These are phyloP conservation scores for Stropharia rugosoannulata DNA, from an alignment of 768 basidiomycete species.

Conservation along the genomic window DNA sequence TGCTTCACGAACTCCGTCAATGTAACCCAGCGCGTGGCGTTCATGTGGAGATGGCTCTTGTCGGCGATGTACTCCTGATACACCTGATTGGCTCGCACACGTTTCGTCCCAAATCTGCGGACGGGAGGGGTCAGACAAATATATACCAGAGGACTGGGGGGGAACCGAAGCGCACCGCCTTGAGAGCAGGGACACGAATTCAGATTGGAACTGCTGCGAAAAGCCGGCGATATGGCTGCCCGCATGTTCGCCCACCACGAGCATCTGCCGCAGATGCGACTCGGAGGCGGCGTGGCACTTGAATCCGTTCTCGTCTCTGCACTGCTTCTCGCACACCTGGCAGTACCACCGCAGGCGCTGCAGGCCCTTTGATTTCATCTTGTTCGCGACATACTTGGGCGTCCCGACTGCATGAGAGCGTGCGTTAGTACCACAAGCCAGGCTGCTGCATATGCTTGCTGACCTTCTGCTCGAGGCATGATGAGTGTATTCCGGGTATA, in stretches of 20 bases:
- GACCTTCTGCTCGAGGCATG: constrained; percentile 89
- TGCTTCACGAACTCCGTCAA: constrained; percentile 94
- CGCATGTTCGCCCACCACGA: constrained; percentile 93
- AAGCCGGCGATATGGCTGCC: constrained; percentile 91
- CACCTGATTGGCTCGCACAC: constrained; percentile 91
- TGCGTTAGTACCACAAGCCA: neutral
- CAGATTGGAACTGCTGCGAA: constrained; percentile 84
- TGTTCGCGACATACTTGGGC: constrained; percentile 88
- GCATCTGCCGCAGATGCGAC: constrained; percentile 93
- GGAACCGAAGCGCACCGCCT: constrained; percentile 55
- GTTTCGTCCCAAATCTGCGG: constrained; percentile 85
- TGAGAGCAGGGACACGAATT: constrained; percentile 89
- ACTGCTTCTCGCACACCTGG: constrained; percentile 99
- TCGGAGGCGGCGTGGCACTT: constrained; percentile 91
- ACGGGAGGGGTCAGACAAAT: neutral
- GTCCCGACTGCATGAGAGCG: constrained; percentile 61
- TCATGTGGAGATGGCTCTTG: constrained; percentile 96
- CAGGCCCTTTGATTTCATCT: constrained; percentile 96
- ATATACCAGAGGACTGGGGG: neutral
- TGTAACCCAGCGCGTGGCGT: constrained; percentile 96
- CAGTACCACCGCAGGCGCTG: constrained; percentile 98
- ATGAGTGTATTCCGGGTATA: constrained; percentile 4
- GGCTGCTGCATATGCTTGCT: neutral
- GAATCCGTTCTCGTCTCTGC: constrained; percentile 98
- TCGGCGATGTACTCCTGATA: constrained; percentile 98